Conservation (phyloP, 768 basidiomycete genomes). For the Suillus fuscotomentosus region DNA sequence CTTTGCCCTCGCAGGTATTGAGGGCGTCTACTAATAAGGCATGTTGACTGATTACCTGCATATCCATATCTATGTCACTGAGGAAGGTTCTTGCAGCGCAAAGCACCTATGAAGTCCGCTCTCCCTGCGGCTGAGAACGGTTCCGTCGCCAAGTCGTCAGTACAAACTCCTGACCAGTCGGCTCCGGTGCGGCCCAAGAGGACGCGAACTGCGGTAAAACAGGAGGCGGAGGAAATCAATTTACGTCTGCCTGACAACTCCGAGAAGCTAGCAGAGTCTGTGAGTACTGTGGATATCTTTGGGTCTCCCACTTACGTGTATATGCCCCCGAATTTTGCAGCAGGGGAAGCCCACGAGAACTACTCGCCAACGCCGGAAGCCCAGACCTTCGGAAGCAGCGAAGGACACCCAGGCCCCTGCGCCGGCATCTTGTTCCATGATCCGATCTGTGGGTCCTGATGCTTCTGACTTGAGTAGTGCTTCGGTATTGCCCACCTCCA, state of each 20-base stretch:
- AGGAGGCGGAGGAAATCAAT: slow-evolving; percentile 23
- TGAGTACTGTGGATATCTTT: slow-evolving; percentile 13
- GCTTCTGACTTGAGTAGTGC: background rate
- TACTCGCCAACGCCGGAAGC: slow-evolving; percentile 25
- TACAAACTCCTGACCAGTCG: slow-evolving; percentile 17
- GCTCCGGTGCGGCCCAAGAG: slow-evolving; percentile 30
- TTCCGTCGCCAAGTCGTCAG: slow-evolving; percentile 11
- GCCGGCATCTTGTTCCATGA: slow-evolving; percentile 12
- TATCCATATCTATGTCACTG: background rate
- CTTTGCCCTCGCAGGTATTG: slow-evolving; percentile 15
- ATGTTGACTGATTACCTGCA: background rate
- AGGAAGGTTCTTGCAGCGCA: slow-evolving; percentile 28
- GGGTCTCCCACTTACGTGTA: background rate
- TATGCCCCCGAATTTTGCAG: slow-evolving; percentile 6
- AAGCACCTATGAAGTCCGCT: slow-evolving; percentile 21
- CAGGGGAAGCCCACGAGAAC: slow-evolving; percentile 14
- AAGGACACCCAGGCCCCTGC: slow-evolving; percentile 17
- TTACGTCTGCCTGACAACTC: slow-evolving; percentile 4
- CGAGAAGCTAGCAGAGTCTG: slow-evolving; percentile 8
- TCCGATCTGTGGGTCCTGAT: background rate
- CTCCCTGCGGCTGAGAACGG: slow-evolving; percentile 17
- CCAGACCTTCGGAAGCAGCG: slow-evolving; percentile 14
- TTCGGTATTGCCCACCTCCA: background rate
- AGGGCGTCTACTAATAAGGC: slow-evolving; percentile 24
- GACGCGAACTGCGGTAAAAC: slow-evolving; percentile 26